Evolutionary conservation across 2,329 filamentous ascomycete species (phyloP).

Genomic region (Verticillium dahliae): DNA sequence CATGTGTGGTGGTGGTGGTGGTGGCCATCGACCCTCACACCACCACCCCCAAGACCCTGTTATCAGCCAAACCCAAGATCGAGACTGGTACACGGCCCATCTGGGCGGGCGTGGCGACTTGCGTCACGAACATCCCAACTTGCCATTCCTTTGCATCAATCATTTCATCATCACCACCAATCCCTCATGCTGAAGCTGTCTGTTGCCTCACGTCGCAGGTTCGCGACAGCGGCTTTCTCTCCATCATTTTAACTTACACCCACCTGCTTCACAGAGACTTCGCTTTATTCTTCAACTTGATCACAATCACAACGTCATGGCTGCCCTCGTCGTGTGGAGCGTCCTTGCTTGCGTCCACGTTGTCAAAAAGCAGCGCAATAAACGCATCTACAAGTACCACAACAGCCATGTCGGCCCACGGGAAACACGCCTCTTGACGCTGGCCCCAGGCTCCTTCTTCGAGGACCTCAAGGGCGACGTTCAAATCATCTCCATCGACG

Average conservation of each 20-base stretch:
- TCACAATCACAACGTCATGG: background rate
- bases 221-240: background rate
- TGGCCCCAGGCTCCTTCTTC: background rate
- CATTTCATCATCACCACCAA: background rate
- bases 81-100: background rate
- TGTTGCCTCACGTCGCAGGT: background rate
- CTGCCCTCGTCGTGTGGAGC: background rate
- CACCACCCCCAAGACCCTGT: background rate
- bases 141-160: background rate
- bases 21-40: background rate
- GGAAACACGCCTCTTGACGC: background rate
- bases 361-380: background rate
- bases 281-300: background rate
- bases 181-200: background rate
- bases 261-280: background rate
- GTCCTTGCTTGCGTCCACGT: background rate
- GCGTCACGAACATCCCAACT: background rate
- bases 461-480: conserved; percentile 1
- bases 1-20: too few relatives aligned
- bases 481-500: conserved; percentile 1
- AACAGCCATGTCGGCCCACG: background rate
- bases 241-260: background rate
- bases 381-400: background rate
- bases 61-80: background rate
- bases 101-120: conserved; percentile 1